Percentiles rank a stretch among this genome's conserved stretches.
These are phyloP conservation scores for Sphaceloma murrayae DNA, from an alignment of 2,329 filamentous ascomycete species.

Conservation along the genomic window DNA sequence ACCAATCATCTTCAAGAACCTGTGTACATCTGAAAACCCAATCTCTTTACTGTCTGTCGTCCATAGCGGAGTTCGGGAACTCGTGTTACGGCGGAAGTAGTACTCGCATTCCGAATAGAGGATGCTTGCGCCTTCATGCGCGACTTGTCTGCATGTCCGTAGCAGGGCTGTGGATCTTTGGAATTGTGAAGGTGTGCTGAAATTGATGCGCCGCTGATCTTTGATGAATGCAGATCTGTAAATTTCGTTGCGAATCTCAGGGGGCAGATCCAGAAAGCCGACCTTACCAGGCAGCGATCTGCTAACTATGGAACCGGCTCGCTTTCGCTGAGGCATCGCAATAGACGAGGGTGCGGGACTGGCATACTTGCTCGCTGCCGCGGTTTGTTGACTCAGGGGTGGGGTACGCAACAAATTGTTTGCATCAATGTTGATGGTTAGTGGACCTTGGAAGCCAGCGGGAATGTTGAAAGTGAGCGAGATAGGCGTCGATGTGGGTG, in stretches of 20 bases:
- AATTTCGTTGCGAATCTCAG: constrained; percentile 40
- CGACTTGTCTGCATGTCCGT: constrained; percentile 37
- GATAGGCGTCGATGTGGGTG: constrained; percentile 23
- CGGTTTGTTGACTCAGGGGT: not conserved
- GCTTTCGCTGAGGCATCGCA: not conserved
- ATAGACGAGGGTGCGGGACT: too few species aligned
- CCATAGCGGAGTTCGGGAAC: constrained; percentile 29
- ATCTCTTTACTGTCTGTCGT: constrained; percentile 36
- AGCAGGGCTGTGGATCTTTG: constrained; percentile 37
- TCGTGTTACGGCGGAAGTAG: constrained; percentile 33
- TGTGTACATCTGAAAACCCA: constrained; percentile 36
- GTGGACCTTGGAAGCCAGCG: constrained; percentile 36
- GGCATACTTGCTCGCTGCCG: too few species aligned
- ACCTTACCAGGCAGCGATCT: constrained; percentile 8
- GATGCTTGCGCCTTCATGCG: constrained; percentile 38
- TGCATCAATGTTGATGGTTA: constrained; percentile 35
- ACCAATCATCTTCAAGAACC: constrained; percentile 40
- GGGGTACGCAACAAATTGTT: constrained; percentile 15
- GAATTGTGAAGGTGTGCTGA: constrained; percentile 31
- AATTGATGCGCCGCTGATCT: constrained; percentile 26
- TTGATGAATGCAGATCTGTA: constrained; percentile 37
- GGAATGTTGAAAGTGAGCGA: constrained; percentile 40
- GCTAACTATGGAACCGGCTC: not conserved
- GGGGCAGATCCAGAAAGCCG: constrained; percentile 32
- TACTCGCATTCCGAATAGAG: constrained; percentile 45